Evolutionary conservation across 2,329 filamentous ascomycete genomes (phyloP), one percentile per base, ranked within the genome.

Genomic region (Arthroderma sp.): DNA sequence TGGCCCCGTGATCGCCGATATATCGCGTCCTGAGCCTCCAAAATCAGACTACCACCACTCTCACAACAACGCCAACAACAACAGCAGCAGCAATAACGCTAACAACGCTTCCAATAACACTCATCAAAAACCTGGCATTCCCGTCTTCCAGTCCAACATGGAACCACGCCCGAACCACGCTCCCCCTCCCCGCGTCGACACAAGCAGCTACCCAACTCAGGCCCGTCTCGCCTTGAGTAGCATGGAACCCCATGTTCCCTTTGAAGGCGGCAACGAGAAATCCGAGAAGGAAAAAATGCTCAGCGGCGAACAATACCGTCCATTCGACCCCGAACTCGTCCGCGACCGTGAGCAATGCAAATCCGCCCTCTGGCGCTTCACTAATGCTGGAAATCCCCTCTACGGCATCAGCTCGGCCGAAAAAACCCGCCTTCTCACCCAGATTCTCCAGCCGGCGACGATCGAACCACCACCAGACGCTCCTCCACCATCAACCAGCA

Each of bases 251-350:
- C 71, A 73, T 57, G 54, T 73, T 13, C 69, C 71, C 11, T 69
- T 38, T 70, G 70, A 56, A 65, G 63, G 63, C n/a, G 19, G 19
- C 25, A 51, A 11, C 15, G 25, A 31, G 72, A 74, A 76, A 41
- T 86, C 84, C 1, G 88, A 95, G 68, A 93, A 93, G 71, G 87
- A 94, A 60, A 89, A 93, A 69, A 97, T 97, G 91, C 75, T 95
- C 15, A 78, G 79, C 33, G 88, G 88, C 11, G 80, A 87, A 41
- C 79, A 82, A n/a, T 97, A 89, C 71, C 84, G 84, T 60, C 87
- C 88, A 5, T 91, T 86, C 61, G 84, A 88, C 67, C 81, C 83
- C 60, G 85, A 89, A 65, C 79, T 98, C 4, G 80, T 87, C 13
- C 79, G 87, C 19, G 91, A 96, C 66, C 85, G 91, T n/a, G 84